Evolutionary conservation across 2,329 filamentous ascomycete species (phyloP).

Genomic region (Trichoderma pleuroti): DNA sequence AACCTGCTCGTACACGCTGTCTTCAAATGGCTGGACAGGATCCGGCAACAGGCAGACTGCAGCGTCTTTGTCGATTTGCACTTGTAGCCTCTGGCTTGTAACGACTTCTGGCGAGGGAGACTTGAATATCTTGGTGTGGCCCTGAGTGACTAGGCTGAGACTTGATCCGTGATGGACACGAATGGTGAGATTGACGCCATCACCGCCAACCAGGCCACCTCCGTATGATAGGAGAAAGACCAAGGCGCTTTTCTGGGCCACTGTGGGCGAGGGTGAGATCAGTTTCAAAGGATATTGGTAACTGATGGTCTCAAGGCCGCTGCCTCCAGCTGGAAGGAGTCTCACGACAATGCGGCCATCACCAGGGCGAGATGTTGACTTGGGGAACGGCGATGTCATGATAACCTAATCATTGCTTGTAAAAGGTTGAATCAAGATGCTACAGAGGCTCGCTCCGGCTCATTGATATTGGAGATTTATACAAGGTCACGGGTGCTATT

Average conservation of each 20-base stretch:
- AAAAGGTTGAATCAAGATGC: background rate
- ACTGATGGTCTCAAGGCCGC: slow-evolving; percentile 68
- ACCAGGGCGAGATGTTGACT: slow-evolving; percentile 70
- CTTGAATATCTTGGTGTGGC: slow-evolving; percentile 95
- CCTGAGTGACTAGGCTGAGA: slow-evolving; percentile 66
- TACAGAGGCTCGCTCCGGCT: background rate
- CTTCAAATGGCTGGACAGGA: slow-evolving; percentile 85
- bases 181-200: slow-evolving; percentile 71
- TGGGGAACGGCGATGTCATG: slow-evolving; percentile 63
- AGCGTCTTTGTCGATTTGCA: slow-evolving; percentile 48
- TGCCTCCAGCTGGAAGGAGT: slow-evolving; percentile 66
- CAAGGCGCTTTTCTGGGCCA: slow-evolving; percentile 64
- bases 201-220: slow-evolving; percentile 85
- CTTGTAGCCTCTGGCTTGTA: slow-evolving; percentile 56
- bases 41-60: slow-evolving; percentile 74
- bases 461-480: background rate
- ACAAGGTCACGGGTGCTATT: background rate
- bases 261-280: slow-evolving; percentile 70
- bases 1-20: slow-evolving; percentile 77
- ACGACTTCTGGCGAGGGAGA: slow-evolving; percentile 54
- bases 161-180: slow-evolving; percentile 61
- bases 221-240: slow-evolving; percentile 93
- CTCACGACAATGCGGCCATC: slow-evolving; percentile 73
- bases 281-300: slow-evolving; percentile 96
- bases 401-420: slow-evolving; percentile 21